Conservation (phyloP, 1,284 basidiomycete genomes). For the Malassezia pachydermatis region DNA sequence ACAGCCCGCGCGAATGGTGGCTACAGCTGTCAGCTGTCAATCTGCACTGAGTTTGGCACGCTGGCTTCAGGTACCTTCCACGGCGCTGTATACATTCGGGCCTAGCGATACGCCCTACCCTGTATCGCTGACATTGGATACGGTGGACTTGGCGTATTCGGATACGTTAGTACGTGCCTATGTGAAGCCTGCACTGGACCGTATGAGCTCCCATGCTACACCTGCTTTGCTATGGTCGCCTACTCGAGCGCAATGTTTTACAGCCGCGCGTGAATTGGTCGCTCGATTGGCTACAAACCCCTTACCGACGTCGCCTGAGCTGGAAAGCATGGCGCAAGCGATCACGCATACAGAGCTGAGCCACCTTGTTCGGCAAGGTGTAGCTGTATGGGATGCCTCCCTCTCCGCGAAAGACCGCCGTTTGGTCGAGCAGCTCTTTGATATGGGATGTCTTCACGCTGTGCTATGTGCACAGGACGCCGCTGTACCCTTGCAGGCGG, state of each 20-base stretch:
- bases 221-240: conserved; percentile 78
- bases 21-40: conserved; percentile 65
- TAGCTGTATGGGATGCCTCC: conserved; percentile 75
- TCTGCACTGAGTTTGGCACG: conserved; percentile 69
- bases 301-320: conserved; percentile 56
- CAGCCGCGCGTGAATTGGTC: conserved; percentile 71
- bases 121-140: conserved; percentile 60
- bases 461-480: conserved; percentile 71
- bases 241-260: conserved; percentile 67
- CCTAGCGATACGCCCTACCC: conserved; percentile 74
- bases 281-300: conserved; percentile 73
- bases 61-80: conserved; percentile 68
- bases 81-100: conserved; percentile 65
- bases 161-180: conserved; percentile 79
- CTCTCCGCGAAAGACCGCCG: conserved; percentile 63
- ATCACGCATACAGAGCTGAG: conserved; percentile 61
- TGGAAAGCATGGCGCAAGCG: conserved; percentile 58
- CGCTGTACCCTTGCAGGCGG: conserved; percentile 69
- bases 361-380: conserved; percentile 74
- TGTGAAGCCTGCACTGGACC: conserved; percentile 72
- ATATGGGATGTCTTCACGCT: conserved; percentile 68
- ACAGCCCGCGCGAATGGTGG: conserved; percentile 58
- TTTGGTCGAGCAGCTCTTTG: conserved; percentile 71
- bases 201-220: conserved; percentile 51
- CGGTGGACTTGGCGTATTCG: conserved; percentile 79